These are phyloP conservation scores for Aspergillus neotritici DNA, from an alignment of 2,329 filamentous ascomycete species.

Conservation along the genomic window DNA sequence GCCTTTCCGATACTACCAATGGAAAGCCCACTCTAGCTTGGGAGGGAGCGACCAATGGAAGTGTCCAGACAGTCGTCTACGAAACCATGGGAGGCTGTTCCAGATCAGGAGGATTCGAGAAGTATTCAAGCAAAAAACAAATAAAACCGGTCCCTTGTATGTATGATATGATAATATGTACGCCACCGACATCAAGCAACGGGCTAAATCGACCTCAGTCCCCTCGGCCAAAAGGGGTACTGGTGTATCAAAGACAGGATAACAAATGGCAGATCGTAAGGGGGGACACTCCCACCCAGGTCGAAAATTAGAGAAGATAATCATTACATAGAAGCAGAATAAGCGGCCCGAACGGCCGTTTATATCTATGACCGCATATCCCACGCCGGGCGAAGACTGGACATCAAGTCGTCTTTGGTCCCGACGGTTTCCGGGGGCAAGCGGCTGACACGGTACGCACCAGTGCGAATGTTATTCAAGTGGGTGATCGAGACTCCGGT, in stretches of 20 bases:
- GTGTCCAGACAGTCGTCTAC: too few species aligned
- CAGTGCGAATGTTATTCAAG: conserved; percentile 66
- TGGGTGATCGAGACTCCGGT: conserved; percentile 70
- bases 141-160: conserved; percentile 11
- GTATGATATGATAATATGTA: conserved; percentile 11
- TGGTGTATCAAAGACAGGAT: conserved; percentile 7
- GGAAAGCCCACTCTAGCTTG: too few species aligned
- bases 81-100: too few species aligned
- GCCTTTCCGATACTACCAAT: too few species aligned
- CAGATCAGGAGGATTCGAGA: background rate
- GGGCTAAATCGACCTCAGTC: conserved; percentile 9
- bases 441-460: conserved; percentile 80
- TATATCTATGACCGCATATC: conserved; percentile 38
- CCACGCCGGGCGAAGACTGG: conserved; percentile 54
- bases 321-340: conserved; percentile 11
- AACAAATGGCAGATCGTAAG: conserved; percentile 18
- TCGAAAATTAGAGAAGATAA: conserved; percentile 2
- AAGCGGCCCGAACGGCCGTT: background rate
- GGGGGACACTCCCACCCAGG: conserved; percentile 10
- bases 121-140: conserved; percentile 12
- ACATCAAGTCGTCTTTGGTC: conserved; percentile 61
- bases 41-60: too few species aligned
- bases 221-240: conserved; percentile 3
- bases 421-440: conserved; percentile 78
- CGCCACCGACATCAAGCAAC: conserved; percentile 14